Evolutionary conservation across 495 filamentous ascomycete genomes (phyloP).

Genomic region (Tricharina praecox): DNA sequence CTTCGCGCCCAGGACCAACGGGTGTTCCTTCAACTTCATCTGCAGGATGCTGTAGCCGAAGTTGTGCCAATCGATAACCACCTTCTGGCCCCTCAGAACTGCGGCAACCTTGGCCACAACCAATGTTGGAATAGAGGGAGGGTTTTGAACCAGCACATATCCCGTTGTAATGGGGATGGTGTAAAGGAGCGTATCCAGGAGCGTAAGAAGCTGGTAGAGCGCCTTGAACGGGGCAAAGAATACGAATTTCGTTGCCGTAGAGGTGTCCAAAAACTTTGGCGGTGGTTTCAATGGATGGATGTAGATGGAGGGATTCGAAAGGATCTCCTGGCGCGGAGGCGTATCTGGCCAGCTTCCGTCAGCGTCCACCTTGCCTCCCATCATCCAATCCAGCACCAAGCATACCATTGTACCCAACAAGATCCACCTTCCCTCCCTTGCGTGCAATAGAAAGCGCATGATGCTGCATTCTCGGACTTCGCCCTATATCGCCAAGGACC

Average conservation of each 20-base stretch:
- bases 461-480: constrained; percentile 96
- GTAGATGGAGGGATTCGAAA: constrained; percentile 44
- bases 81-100: constrained; percentile 57
- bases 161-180: constrained; percentile 40
- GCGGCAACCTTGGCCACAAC: constrained; percentile 54
- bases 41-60: constrained; percentile 88
- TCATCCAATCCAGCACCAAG: no score
- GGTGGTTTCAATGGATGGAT: constrained; percentile 48
- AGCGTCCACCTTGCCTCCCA: no score
- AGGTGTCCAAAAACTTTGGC: constrained; percentile 46
- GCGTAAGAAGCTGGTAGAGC: constrained; percentile 52
- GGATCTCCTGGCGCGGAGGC: constrained; percentile 54
- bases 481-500: constrained; percentile 95
- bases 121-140: constrained; percentile 84
- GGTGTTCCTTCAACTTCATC: constrained; percentile 48
- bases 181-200: constrained; percentile 59
- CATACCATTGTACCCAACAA: constrained; percentile 74
- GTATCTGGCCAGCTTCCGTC: no score
- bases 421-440: constrained; percentile 59
- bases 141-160: constrained; percentile 45
- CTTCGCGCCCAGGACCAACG: constrained; percentile 55
- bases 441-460: constrained; percentile 86
- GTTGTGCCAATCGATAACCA: constrained; percentile 98
- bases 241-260: constrained; percentile 58
- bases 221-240: constrained; percentile 74